Evolutionary conservation across 2,329 filamentous ascomycete genomes (phyloP).

Genomic region (Beauveria brongniartii): DNA sequence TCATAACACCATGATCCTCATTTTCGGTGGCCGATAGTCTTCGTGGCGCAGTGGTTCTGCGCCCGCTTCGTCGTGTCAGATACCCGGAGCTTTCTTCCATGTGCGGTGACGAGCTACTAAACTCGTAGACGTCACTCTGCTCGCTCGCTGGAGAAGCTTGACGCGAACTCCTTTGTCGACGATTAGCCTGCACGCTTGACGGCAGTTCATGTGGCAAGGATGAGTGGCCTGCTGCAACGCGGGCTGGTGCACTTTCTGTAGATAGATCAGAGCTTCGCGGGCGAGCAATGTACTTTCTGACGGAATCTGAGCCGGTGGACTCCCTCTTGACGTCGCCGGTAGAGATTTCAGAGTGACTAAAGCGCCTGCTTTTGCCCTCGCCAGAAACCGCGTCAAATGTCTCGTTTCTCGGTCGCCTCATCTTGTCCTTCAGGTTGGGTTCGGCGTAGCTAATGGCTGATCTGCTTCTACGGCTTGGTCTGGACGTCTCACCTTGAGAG

Average conservation of each 20-base stretch:
- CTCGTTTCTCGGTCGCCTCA: conserved; percentile 72
- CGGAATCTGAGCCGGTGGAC: conserved; percentile 21
- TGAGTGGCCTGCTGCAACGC: not conserved
- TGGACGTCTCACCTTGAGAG: conserved; percentile 46
- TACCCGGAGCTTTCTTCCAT: conserved; percentile 20
- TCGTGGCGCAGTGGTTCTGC: conserved; percentile 27
- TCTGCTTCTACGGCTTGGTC: conserved; percentile 59
- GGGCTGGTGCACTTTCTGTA: not conserved
- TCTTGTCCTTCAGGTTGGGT: conserved; percentile 73
- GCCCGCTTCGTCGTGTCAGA: conserved; percentile 20
- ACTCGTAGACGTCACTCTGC: conserved; percentile 44
- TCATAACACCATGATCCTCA: conserved; percentile 22
- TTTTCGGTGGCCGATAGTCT: conserved; percentile 30
- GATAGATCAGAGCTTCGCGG: not conserved
- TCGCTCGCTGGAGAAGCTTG: not conserved
- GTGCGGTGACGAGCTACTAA: conserved; percentile 36
- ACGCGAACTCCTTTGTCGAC: not conserved
- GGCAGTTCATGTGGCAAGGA: not conserved
- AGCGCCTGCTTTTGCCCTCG: conserved; percentile 46
- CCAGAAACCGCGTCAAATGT: conserved; percentile 65
- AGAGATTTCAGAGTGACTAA: conserved; percentile 26
- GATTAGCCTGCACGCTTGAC: not conserved
- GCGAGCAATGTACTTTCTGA: conserved; percentile 20
- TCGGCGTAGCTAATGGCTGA: conserved; percentile 72
- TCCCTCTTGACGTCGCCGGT: conserved; percentile 28